These are phyloP conservation scores for Sedum album DNA, from an alignment of 164 flowering plant genomes.

Conservation along the genomic window DNA sequence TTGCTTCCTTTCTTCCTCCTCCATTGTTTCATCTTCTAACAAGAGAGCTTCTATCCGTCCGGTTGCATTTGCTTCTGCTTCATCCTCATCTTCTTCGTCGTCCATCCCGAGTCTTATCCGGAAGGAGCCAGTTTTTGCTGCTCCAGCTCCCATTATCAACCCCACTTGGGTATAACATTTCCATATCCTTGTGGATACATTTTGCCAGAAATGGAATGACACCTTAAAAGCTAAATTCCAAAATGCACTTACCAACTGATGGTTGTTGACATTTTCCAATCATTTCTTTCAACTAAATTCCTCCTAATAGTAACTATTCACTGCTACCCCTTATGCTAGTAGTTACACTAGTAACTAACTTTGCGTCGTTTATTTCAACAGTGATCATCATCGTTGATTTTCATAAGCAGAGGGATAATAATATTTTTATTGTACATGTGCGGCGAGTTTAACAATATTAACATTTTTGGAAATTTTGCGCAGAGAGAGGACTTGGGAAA, in stretches of 20 bases:
- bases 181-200: background rate
- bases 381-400: background rate
- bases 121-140: conserved; percentile 56
- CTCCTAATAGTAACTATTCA: background rate
- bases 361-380: background rate
- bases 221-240: background rate
- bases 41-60: conserved; percentile 9
- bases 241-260: background rate
- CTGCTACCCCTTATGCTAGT: background rate
- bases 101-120: conserved; percentile 41
- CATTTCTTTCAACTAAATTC: background rate
- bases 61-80: background rate
- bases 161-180: conserved; percentile 34
- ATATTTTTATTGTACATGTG: background rate
- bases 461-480: conserved; percentile 11
- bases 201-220: no score
- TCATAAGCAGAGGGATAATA: no score
- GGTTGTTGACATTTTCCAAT: background rate
- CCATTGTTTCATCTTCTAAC: background rate
- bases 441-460: no score
- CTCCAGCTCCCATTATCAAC: conserved; percentile 42
- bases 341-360: background rate
- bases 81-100: conserved; percentile 19
- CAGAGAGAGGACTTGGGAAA: conserved; percentile 39
- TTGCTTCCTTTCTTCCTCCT: conserved; percentile 21